Base-by-base conservation (phyloP, 768 basidiomycete genomes). In the Boletus bicolor region DNA sequence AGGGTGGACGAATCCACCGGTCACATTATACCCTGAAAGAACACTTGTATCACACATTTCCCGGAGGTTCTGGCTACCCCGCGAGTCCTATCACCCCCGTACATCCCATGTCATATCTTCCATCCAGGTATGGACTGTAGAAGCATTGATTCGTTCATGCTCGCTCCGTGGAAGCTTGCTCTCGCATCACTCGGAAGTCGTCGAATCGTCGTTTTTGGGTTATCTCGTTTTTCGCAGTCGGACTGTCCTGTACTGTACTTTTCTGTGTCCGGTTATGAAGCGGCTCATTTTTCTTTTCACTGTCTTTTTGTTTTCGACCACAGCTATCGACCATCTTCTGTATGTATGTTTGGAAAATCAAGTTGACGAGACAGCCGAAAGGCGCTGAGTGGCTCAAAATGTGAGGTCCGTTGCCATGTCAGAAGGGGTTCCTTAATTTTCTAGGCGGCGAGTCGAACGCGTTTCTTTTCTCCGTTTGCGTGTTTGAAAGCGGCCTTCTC, bases 1-100 rank as follows among this genome's bases (percentile, higher is more conserved):
- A 79, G 85, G 69, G 80, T 87, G 75, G 83, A 83, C 60, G 76
- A 77, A 64, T 66, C 75, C 55, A 73, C 74, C 49, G 70, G 74
- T 45, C 72, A 75, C 67, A 72, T 74, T 71, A 82, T 85, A 81
- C 82, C 81, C 75, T 83, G 75, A 82, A 72, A 61, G 65, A 60
- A 64, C 57, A 60, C 55, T 62, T 61, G 65, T 64, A 65, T 50
- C 59, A 51, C 50, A 50, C 41, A 58, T 56, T 49, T 57, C 34
- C 28, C 37, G 53, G 69, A 62, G 64, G 61, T 64, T 54, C 47
- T 58, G 62, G 53, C 58, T 63, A 61, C 60, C 60, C 58, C 55
- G 58, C 59, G 63, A 55, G 57, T 54, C 50, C 53, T 62, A 64
- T 50, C 61, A 53, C 53, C 63, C 61, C 58, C 56, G 47, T 60